These are phyloP conservation scores for Globisporangium acanthophoron DNA, from an alignment of 352 stramenopile genomes.

Conservation along the genomic window DNA sequence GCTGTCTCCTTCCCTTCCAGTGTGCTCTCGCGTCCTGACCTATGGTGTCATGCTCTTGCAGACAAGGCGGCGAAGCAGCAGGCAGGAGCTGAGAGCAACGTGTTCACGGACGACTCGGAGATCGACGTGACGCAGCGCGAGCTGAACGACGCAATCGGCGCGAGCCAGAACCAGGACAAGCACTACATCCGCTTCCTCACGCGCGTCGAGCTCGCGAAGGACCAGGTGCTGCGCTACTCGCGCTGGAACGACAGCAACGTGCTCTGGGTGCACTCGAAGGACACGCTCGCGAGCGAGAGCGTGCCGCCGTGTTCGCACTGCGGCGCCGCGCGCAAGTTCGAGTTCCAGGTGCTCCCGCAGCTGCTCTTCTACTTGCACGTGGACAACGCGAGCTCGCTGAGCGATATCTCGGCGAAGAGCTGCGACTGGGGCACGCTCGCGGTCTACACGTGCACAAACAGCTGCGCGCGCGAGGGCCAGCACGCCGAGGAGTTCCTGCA, in stretches of 20 bases:
- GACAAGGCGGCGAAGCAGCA: constrained; percentile 16
- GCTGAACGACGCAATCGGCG: constrained; percentile 61
- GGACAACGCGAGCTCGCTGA: constrained; percentile 53
- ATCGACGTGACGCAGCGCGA: constrained; percentile 75
- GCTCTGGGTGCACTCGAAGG: constrained; percentile 85
- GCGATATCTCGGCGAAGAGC: constrained; percentile 45
- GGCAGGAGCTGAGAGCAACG: constrained; percentile 22
- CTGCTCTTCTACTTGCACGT: constrained; percentile 90
- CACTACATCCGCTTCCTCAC: constrained; percentile 80
- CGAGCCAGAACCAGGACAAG: constrained; percentile 59
- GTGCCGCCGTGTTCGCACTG: constrained; percentile 81
- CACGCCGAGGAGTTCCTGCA: constrained; percentile 69
- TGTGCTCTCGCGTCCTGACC: neutral
- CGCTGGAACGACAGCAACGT: constrained; percentile 83
- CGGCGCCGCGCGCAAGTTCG: constrained; percentile 81
- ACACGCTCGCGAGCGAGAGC: constrained; percentile 25
- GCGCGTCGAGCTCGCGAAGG: constrained; percentile 72
- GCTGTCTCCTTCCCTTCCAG: neutral
- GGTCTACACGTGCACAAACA: constrained; percentile 91
- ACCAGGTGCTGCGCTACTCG: constrained; percentile 86
- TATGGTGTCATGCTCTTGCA: neutral
- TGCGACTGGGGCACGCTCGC: constrained; percentile 91
- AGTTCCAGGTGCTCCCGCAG: constrained; percentile 95
- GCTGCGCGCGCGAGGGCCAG: constrained; percentile 63
- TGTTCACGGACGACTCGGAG: constrained; percentile 64